phyloP scores from a whole-genome alignment of 495 filamentous ascomycete species.

The Lophiostoma macrostomum region DNA sequence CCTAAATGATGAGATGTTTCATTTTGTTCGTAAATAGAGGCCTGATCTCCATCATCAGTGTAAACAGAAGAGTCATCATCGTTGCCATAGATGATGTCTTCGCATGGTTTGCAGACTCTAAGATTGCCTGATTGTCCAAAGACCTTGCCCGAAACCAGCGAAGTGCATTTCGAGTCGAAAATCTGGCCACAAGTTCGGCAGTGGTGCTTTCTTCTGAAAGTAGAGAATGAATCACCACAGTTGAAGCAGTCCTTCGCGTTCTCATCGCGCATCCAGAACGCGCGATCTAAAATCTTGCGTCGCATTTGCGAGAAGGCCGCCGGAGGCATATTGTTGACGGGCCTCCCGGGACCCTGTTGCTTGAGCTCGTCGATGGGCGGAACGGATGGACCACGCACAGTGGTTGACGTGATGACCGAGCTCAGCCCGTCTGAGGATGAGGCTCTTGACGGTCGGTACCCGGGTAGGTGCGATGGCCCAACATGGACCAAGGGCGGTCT shows the following conservation, averaged over 20 bases:
- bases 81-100: conserved; percentile 83
- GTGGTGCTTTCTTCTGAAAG: conserved; percentile 94
- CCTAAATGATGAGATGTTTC: neutral
- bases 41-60: conserved; percentile 57
- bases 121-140: conserved; percentile 87
- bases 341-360: conserved; percentile 3
- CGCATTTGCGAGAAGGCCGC: conserved; percentile 65
- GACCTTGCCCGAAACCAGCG: conserved; percentile 74
- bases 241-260: conserved; percentile 97
- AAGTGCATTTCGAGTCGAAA: conserved; percentile 95
- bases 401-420: conserved; percentile 25
- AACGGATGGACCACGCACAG: conserved; percentile 28
- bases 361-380: conserved; percentile 23
- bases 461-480: conserved; percentile 50
- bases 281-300: conserved; percentile 82
- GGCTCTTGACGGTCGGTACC: conserved; percentile 54
- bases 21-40: conserved; percentile 29
- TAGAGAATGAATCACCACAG: conserved; percentile 84
- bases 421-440: conserved; percentile 53
- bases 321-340: conserved; percentile 45
- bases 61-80: conserved; percentile 90
- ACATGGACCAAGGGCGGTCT: conserved; percentile 44
- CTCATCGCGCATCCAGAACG: conserved; percentile 99
- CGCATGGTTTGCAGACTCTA: conserved; percentile 92
- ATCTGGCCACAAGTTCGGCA: conserved; percentile 94